Percentiles rank a stretch among this genome's conserved stretches.
These are phyloP conservation scores for Malus hybrid DNA, from an alignment of 331 rosid genomes.

Conservation along the genomic window DNA sequence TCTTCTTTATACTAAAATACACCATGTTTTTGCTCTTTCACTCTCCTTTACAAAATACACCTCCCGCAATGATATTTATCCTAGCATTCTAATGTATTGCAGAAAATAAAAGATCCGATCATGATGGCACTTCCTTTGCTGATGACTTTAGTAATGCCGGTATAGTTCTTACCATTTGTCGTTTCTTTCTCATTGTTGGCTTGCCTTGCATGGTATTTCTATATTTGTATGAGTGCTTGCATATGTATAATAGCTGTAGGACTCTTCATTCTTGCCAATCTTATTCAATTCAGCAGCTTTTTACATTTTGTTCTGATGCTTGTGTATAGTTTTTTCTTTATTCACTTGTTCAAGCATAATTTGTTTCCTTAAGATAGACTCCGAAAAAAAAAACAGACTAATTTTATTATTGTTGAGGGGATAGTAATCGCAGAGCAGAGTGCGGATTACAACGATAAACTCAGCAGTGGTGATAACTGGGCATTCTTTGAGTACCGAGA, in stretches of 20 bases:
- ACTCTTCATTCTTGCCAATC: background rate
- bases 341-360: background rate
- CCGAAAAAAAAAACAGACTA: background rate
- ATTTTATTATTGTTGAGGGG: background rate
- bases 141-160: constrained; percentile 70
- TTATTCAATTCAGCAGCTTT: background rate
- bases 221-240: too few relatives aligned
- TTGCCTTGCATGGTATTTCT: constrained; percentile 28
- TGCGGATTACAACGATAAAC: constrained; percentile 44
- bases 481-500: constrained; percentile 42
- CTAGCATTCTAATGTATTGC: constrained; percentile 12
- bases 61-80: background rate
- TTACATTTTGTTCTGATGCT: background rate
- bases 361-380: background rate
- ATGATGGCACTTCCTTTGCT: constrained; percentile 42
- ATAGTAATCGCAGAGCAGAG: constrained; percentile 43
- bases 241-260: background rate
- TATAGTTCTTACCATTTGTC: constrained; percentile 20
- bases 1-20: background rate
- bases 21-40: constrained; percentile 5
- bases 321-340: background rate
- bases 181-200: constrained; percentile 30
- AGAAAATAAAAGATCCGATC: constrained; percentile 75
- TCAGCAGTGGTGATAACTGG: constrained; percentile 34
- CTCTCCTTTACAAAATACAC: background rate